phyloP scores from a whole-genome alignment of 2,329 filamentous ascomycete genomes.

The Rutstroemia sp. region DNA sequence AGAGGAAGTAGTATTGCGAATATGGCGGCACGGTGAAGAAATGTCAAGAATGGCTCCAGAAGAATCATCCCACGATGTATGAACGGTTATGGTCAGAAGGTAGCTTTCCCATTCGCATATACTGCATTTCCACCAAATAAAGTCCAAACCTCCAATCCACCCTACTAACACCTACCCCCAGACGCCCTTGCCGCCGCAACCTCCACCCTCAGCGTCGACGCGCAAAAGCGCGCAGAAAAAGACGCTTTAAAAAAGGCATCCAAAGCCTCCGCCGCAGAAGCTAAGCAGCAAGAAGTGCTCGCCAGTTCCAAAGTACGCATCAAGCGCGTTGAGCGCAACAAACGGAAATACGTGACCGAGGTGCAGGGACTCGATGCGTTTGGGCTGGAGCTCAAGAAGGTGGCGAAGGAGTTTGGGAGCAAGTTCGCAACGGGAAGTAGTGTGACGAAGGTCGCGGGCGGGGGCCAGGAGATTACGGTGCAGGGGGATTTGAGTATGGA shows the following conservation, averaged over 20 bases:
- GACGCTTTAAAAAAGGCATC: constrained; percentile 95
- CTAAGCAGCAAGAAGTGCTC: constrained; percentile 70
- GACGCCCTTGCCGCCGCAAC: constrained; percentile 80
- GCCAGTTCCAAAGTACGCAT: constrained; percentile 79
- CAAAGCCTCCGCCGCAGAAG: constrained; percentile 82
- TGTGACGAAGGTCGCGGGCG: constrained; percentile 80
- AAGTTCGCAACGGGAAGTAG: constrained; percentile 94
- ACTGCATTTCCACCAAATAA: no score
- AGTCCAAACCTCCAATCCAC: no score
- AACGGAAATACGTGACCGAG: constrained; percentile 92
- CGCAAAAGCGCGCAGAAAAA: constrained; percentile 90
- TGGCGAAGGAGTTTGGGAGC: constrained; percentile 95
- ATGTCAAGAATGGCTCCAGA: constrained; percentile 91
- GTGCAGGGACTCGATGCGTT: constrained; percentile 88
- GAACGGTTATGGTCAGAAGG: constrained; percentile 77
- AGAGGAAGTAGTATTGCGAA: constrained; percentile 77
- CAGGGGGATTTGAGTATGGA: constrained; percentile 96
- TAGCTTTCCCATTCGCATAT: constrained; percentile 32
- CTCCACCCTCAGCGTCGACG: constrained; percentile 78
- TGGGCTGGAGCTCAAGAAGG: constrained; percentile 88
- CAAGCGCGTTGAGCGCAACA: constrained; percentile 96
- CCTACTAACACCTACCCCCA: constrained; percentile 27
- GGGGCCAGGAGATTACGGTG: constrained; percentile 93
- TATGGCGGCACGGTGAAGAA: constrained; percentile 95
- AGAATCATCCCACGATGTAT: constrained; percentile 68